These are phyloP conservation scores for Paraphaeosphaeria sporulosa DNA, from an alignment of 2,329 filamentous ascomycete genomes.

Conservation along the genomic window DNA sequence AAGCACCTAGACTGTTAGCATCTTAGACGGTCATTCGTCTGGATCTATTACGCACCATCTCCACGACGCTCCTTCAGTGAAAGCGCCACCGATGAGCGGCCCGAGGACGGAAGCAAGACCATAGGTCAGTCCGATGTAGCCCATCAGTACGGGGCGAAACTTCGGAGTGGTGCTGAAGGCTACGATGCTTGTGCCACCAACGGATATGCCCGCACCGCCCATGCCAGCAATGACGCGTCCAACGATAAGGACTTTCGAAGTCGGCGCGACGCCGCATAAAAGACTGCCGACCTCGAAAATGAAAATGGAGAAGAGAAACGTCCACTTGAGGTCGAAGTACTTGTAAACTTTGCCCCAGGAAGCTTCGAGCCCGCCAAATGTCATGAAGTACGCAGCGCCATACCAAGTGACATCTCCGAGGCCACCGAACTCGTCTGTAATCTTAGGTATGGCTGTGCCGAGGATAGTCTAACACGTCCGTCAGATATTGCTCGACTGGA, in stretches of 20 bases:
- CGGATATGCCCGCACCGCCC: slow-evolving; percentile 45
- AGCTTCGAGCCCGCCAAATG: slow-evolving; percentile 52
- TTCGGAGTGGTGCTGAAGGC: slow-evolving; percentile 51
- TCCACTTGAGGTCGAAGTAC: slow-evolving; percentile 50
- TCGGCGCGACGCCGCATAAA: slow-evolving; percentile 55
- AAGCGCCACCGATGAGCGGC: slow-evolving; percentile 52
- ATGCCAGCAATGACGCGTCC: slow-evolving; percentile 49
- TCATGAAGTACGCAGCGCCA: slow-evolving; percentile 51
- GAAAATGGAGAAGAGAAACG: slow-evolving; percentile 41
- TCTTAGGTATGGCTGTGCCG: slow-evolving; percentile 25
- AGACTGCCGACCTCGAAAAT: slow-evolving; percentile 64
- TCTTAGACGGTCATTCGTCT: slow-evolving; percentile 26
- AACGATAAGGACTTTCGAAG: slow-evolving; percentile 45
- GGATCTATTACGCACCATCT: slow-evolving; percentile 38
- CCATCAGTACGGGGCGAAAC: slow-evolving; percentile 49
- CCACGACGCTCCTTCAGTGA: slow-evolving; percentile 49
- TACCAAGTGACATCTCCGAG: slow-evolving; percentile 34
- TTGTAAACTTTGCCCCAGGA: slow-evolving; percentile 55
- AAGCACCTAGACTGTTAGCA: slow-evolving; percentile 31
- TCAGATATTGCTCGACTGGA: not conserved
- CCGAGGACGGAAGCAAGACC: slow-evolving; percentile 48
- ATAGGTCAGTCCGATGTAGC: slow-evolving; percentile 48
- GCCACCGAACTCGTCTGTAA: slow-evolving; percentile 29
- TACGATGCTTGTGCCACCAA: slow-evolving; percentile 48
- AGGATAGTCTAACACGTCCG: slow-evolving; percentile 46